Evolutionary conservation across 2,329 filamentous ascomycete species (phyloP).

Genomic region (Coniochaeta sp.): DNA sequence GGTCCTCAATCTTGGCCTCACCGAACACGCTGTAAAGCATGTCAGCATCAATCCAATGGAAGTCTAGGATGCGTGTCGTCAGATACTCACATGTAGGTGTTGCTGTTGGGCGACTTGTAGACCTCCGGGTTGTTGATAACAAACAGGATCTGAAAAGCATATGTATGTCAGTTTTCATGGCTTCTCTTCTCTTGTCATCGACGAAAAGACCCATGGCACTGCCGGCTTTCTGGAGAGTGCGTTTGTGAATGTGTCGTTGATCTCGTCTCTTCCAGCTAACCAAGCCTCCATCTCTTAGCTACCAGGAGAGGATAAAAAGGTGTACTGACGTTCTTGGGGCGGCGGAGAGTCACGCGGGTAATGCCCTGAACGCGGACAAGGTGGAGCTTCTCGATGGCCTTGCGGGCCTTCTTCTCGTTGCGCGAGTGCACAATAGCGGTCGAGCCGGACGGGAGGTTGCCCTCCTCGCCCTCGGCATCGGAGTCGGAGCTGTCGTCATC

Average conservation of each 20-base stretch:
- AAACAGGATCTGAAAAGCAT: conserved; percentile 75
- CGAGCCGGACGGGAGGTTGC: conserved; percentile 67
- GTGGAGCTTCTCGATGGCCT: conserved; percentile 97
- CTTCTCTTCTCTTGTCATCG: neutral
- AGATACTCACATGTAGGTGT: conserved; percentile 91
- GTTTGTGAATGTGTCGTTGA: neutral
- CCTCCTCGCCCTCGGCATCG: conserved; percentile 64
- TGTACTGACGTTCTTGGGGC: conserved; percentile 93
- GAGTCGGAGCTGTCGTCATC: conserved; percentile 66
- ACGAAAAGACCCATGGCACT: neutral
- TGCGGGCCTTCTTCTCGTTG: conserved; percentile 99
- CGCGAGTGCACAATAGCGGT: conserved; percentile 90
- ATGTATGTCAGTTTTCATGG: conserved; percentile 8
- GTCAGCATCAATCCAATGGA: neutral
- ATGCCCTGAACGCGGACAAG: conserved; percentile 95
- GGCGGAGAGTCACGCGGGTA: conserved; percentile 92
- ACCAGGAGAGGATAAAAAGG: neutral
- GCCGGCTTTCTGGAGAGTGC: neutral
- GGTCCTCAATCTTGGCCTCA: conserved; percentile 99
- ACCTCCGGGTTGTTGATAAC: conserved; percentile 99
- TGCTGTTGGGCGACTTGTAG: conserved; percentile 98
- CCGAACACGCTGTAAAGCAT: conserved; percentile 73
- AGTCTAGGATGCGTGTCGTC: neutral
- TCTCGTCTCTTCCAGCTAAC: neutral
- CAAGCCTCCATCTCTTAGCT: neutral